phyloP scores from a whole-genome alignment of 345 rosid species.

The Psidium guajava region DNA sequence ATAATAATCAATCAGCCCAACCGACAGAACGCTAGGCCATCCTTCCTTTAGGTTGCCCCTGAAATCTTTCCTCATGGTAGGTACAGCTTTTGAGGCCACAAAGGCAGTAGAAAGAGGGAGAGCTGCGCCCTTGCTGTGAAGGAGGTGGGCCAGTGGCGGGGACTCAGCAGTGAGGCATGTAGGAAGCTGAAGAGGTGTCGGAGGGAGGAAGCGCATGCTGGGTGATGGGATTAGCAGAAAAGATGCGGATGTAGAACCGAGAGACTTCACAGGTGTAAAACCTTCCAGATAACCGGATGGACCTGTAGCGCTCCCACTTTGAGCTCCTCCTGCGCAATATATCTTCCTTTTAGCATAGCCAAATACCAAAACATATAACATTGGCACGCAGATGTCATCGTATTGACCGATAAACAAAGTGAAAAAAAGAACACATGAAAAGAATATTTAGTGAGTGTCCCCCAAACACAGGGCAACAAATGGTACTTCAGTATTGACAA shows the following conservation, averaged over 20 bases:
- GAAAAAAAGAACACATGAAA: not conserved
- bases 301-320: constrained; percentile 31
- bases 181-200: constrained; percentile 84
- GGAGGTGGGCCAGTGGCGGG: constrained; percentile 98
- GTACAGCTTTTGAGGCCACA: constrained; percentile 84
- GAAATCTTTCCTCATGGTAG: constrained; percentile 71
- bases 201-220: constrained; percentile 95
- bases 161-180: constrained; percentile 96
- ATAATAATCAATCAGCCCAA: constrained; percentile 81
- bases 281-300: constrained; percentile 69
- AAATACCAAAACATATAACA: not conserved
- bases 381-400: not conserved
- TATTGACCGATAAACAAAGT: not conserved
- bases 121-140: constrained; percentile 95
- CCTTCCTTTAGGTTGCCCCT: constrained; percentile 64
- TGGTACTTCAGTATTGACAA: not conserved
- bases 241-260: constrained; percentile 68
- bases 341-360: not conserved
- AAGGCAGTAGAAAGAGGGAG: constrained; percentile 86
- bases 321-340: constrained; percentile 48
- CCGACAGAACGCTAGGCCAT: constrained; percentile 90
- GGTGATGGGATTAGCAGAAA: constrained; percentile 90
- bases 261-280: constrained; percentile 85
- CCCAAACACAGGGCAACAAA: not conserved
- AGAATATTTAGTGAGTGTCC: not conserved